Percentiles rank a stretch among this genome's conserved stretches.
These are phyloP conservation scores for Fusarium ramigenum DNA, from an alignment of 2,329 filamentous ascomycete genomes.

Conservation along the genomic window DNA sequence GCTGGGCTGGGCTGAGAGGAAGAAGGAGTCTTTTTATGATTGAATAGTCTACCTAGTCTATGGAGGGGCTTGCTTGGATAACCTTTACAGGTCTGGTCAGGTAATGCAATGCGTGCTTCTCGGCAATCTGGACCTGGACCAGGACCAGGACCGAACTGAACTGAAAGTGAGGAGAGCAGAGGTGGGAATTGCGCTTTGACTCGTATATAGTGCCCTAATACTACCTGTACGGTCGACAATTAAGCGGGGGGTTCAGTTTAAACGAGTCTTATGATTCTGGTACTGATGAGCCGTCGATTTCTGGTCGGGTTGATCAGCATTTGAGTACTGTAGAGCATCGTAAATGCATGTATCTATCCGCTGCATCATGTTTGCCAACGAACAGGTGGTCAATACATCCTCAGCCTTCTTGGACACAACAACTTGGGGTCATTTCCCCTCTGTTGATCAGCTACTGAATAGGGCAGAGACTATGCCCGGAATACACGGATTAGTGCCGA, in stretches of 20 bases:
- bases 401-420: neutral
- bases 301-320: neutral
- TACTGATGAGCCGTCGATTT: neutral
- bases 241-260: neutral
- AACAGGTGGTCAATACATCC: neutral
- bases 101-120: neutral
- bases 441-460: neutral
- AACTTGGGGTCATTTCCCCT: neutral
- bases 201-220: neutral
- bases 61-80: neutral
- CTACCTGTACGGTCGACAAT: neutral
- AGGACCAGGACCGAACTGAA: neutral
- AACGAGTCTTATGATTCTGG: neutral
- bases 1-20: neutral
- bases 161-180: neutral
- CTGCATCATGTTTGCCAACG: neutral
- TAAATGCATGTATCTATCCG: conserved; percentile 1
- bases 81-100: neutral
- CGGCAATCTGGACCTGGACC: conserved; percentile 13
- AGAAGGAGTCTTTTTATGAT: neutral
- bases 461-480: neutral
- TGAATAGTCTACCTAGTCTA: neutral
- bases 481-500: neutral
- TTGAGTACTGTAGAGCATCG: neutral
- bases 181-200: conserved; percentile 21